phyloP scores from a whole-genome alignment of 306 rosid genomes.

The Fragaria nilgerrensis region DNA sequence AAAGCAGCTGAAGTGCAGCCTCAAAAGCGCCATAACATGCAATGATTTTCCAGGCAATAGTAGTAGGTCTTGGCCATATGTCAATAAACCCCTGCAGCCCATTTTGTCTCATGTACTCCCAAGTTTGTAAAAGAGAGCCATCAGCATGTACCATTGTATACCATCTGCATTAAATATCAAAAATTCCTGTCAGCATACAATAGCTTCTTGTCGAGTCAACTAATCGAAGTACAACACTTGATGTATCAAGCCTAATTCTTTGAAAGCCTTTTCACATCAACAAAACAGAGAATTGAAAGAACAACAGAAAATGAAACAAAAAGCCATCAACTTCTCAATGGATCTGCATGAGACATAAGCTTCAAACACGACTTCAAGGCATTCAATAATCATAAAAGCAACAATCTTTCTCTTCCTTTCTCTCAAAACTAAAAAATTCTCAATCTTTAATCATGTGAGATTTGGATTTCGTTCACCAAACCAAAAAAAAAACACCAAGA shows the following conservation, averaged over 20 bases:
- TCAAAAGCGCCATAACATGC: conserved; percentile 65
- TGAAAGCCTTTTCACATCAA: no score
- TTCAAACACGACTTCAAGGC: neutral
- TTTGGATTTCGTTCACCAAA: conserved; percentile 2
- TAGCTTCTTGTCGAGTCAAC: neutral
- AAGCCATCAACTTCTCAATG: neutral
- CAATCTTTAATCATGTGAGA: conserved; percentile 2
- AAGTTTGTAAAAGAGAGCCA: conserved; percentile 63
- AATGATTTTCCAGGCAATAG: conserved; percentile 57
- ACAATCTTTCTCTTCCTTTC: neutral
- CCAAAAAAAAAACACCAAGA: neutral
- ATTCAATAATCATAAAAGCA: neutral
- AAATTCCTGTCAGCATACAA: neutral
- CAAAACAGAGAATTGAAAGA: neutral
- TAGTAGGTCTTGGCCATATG: conserved; percentile 80
- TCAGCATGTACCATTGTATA: conserved; percentile 84
- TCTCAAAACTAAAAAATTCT: conserved; percentile 2
- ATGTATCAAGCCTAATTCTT: neutral
- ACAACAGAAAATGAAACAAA: neutral
- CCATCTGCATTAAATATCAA: conserved; percentile 61
- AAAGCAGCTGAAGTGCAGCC: conserved; percentile 84
- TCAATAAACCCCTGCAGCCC: conserved; percentile 44
- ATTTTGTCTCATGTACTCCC: conserved; percentile 40
- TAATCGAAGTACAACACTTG: neutral
- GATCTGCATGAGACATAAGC: conserved; percentile 3